Conservation (phyloP, 1,139 yeast genomes). For the Candida pseudoviswanathii region DNA sequence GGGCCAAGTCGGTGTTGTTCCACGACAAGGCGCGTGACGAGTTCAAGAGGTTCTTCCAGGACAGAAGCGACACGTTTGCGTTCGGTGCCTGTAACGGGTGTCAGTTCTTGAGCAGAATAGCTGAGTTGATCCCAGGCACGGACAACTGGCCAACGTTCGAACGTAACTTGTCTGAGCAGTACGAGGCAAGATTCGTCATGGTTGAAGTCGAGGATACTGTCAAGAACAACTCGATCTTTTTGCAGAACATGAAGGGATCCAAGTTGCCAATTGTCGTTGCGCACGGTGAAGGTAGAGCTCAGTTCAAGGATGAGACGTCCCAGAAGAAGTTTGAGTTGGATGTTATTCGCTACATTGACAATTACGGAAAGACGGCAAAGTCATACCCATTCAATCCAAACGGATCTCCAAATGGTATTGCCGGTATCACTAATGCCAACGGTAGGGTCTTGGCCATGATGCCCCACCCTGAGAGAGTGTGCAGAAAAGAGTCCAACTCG, state of each 20-base stretch:
- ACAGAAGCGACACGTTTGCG: conserved; percentile 92
- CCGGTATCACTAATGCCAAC: conserved; percentile 86
- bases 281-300: conserved; percentile 97
- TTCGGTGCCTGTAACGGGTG: conserved; percentile 99
- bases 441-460: conserved; percentile 98
- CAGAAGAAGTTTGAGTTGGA: conserved; percentile 48
- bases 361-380: conserved; percentile 82
- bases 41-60: conserved; percentile 79
- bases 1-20: conserved; percentile 97
- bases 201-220: conserved; percentile 68
- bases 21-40: conserved; percentile 76
- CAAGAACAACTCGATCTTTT: conserved; percentile 66
- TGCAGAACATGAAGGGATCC: conserved; percentile 89
- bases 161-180: conserved; percentile 89
- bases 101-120: conserved; percentile 89
- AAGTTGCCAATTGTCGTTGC: conserved; percentile 96
- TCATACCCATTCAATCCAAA: conserved; percentile 94
- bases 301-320: conserved; percentile 51
- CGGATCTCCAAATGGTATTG: conserved; percentile 91
- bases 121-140: conserved; percentile 90
- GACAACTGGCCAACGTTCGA: conserved; percentile 97
- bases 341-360: conserved; percentile 82
- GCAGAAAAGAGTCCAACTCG: conserved; percentile 84
- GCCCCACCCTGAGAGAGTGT: conserved; percentile 99
- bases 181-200: conserved; percentile 93